Percentiles rank a stretch among this genome's conserved stretches.
These are phyloP conservation scores for Phytophthora fragariae DNA, from an alignment of 352 stramenopile species.

Conservation along the genomic window DNA sequence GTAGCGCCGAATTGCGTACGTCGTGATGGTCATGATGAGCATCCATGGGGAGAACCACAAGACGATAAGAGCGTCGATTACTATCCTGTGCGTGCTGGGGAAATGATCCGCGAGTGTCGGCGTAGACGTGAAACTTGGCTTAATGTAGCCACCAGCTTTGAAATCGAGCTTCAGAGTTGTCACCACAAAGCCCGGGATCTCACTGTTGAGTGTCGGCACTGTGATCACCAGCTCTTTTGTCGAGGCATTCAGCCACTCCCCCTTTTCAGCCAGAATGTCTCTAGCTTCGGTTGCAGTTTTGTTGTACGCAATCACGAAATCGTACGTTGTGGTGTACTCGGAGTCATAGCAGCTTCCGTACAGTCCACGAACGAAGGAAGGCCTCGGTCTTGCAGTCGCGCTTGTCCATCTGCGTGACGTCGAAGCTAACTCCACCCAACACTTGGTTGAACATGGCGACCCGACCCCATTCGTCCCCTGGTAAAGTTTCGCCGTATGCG, in stretches of 20 bases:
- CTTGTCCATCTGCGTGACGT: conserved; percentile 14
- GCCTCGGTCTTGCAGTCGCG: conserved; percentile 26
- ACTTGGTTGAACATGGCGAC: conserved; percentile 49
- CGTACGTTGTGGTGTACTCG: conserved; percentile 1
- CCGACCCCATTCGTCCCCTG: conserved; percentile 30
- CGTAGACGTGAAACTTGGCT: conserved; percentile 1
- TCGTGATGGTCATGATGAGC: neutral
- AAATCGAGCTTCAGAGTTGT: conserved; percentile 3
- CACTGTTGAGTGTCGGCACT: conserved; percentile 47
- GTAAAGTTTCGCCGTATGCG: conserved; percentile 38
- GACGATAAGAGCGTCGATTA: neutral
- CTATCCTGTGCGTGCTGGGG: neutral
- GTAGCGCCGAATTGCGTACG: neutral
- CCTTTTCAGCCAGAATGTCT: neutral
- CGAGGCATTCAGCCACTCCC: conserved; percentile 14
- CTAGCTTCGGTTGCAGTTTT: neutral
- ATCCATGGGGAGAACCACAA: conserved; percentile 3
- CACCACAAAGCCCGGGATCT: conserved; percentile 1
- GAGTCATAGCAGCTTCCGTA: conserved; percentile 48
- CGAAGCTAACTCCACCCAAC: conserved; percentile 42
- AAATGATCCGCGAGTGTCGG: conserved; percentile 2
- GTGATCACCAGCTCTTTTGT: conserved; percentile 36
- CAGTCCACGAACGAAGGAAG: conserved; percentile 29
- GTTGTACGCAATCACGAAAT: conserved; percentile 16
- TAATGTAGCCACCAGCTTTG: neutral